A percentile compares a stretch with the other conserved stretches of the same genome.
Evolutionary conservation across 345 rosid genomes (phyloP).

Genomic region (Eucalyptus marginata): DNA sequence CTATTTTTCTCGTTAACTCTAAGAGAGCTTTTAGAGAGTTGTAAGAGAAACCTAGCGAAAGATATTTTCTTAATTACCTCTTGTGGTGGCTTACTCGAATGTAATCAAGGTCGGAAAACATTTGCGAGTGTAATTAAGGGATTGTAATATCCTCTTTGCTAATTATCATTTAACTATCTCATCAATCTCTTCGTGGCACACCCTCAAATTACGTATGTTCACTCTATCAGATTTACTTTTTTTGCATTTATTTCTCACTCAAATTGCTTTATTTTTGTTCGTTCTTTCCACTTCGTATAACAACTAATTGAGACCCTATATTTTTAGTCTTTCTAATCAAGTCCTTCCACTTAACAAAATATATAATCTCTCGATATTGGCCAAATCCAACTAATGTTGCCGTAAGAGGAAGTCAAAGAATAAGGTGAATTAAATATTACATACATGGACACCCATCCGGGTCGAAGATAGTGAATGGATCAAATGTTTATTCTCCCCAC

Average conservation of each 20-base stretch:
- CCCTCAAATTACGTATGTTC: fast-evolving
- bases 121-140: background rate
- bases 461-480: background rate
- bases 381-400: background rate
- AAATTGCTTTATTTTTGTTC: background rate
- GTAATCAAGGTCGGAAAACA: background rate
- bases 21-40: background rate
- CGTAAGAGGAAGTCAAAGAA: background rate
- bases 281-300: background rate
- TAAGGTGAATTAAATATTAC: background rate
- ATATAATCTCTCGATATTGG: background rate
- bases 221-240: background rate
- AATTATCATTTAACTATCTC: background rate
- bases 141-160: background rate
- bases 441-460: background rate
- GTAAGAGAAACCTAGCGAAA: fast-evolving
- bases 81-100: background rate
- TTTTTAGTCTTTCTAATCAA: background rate
- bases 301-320: background rate
- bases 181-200: background rate
- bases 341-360: background rate
- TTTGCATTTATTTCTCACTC: background rate
- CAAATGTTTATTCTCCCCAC: background rate
- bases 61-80: background rate
- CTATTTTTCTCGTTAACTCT: background rate